Evolutionary conservation across 352 stramenopile species (phyloP), one percentile per base, ranked within the genome.

Genomic region (Saprolegnia parasitica): DNA sequence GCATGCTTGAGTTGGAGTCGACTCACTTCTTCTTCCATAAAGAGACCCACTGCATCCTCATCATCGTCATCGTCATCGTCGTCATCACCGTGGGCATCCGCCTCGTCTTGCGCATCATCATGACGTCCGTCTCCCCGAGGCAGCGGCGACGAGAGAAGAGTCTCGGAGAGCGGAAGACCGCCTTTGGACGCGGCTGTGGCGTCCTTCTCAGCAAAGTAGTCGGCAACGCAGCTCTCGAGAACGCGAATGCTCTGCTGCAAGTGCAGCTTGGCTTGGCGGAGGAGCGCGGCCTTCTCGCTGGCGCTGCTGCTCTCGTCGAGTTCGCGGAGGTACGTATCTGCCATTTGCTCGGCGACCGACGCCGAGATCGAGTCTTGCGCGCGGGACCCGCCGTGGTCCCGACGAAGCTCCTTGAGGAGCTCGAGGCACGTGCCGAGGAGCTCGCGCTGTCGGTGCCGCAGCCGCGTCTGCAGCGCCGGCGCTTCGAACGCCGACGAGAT

Each of bases 301-400:
- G 45, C 24, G 10, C 23, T 58, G 5, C 40, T 20, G 9, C 18
- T 26, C 16, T 40, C 11, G 52, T 35, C 18, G 21, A 50, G n/a
- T 39, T 93, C 82, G 15, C 78, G 77, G 23, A 95, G 68, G 66
- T 93, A 95, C 20, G 87, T 90, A 61, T 95, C 87, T 0, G 87
- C 87, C 18, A 95, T 73, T 67, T 93, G 83, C 56, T 95, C 87
- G 47, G 79, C 86, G 13, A 95, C 85, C 0, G 82, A 91, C 13
- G 87, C 82, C 23, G 83, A 91, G 62, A 95, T 93, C 9, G 84
- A 89, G 42, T 77, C 86, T 56, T 93, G 84, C 0, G 82, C 73
- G 16, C 78, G 61, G 9, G 84, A 84, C 35, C 84, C 84, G 8
- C 74, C 77, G 45, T 87, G 18, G 50, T 49, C 23, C 9, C 24